Base-by-base conservation (phyloP, 1,284 basidiomycete species). In the Cutaneotrichosporon daszewskae region DNA sequence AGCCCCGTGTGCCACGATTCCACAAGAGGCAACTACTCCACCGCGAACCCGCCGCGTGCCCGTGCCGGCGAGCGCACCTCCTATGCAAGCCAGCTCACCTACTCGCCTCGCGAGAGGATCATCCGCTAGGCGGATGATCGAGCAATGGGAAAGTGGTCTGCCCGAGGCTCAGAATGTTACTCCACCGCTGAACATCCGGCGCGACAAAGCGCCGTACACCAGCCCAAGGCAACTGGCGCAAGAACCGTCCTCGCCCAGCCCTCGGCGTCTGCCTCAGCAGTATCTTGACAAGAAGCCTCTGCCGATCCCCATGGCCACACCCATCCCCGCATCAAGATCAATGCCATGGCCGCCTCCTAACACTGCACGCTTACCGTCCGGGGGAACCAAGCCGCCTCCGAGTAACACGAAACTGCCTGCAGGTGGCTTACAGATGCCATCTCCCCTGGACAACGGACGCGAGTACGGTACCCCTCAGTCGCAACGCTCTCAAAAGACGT, bases 271-370 rank as follows among this genome's bases (percentile, higher is more conserved):
- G 28, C 26, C 43, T 35, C 32, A 45, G 26, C 24, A 23, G 50
- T 64, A 67, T 32, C 55, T 67, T 13, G 58, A 61, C 32, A 28
- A 52, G 13, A 65, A 67, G 45, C 64, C 64, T n/a, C 47, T 67
- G 11, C 64, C 64, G 5, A 51, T 60, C 11, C 64, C 62, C 1
- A 27, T 43, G 1, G 53, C 53, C 4, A 53, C 42, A 10, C 37
- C 47, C 18, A 45, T 55, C 10, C 57, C 50, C 8, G 46, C 49
- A n/a, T 47, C 53, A 5, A 37, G 34, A 5, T 28, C 25, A 23
- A 47, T 38, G 44, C 41, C 43, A 6, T 52, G 40, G 42, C 39
- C 46, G n/a, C 43, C 42, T 1, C 43, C 40, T 1, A 9, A n/a
- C 14, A 37, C 5, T 10, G 29, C 34, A 3, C 37, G 38, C 12